Percentiles rank a stretch among this genome's conserved stretches.
Evolutionary conservation across 2,329 filamentous ascomycete species (phyloP).

Genomic region (Colletotrichum gloeosporioides): DNA sequence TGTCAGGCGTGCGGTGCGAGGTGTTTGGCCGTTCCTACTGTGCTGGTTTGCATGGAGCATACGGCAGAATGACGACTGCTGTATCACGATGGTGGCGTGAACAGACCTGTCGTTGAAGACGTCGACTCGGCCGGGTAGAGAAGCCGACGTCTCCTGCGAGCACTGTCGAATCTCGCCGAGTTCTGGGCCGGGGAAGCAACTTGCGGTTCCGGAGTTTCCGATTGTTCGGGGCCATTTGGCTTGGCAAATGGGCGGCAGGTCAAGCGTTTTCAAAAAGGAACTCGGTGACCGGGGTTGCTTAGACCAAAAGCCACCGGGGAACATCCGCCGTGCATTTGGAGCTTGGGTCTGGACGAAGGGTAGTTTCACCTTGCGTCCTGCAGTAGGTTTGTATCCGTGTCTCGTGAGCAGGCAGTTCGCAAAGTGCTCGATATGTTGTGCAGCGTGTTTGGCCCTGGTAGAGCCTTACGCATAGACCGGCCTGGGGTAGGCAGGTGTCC

Average conservation of each 20-base stretch:
- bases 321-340: conserved; percentile 4
- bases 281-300: conserved; percentile 8
- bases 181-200: conserved; percentile 15
- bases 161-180: conserved; percentile 6
- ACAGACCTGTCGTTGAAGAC: background rate
- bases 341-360: background rate
- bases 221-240: conserved; percentile 14
- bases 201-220: conserved; percentile 11
- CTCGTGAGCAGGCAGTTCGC: background rate
- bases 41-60: background rate
- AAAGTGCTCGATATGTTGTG: background rate
- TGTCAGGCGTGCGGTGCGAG: background rate
- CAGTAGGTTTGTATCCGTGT: background rate
- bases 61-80: background rate
- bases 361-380: background rate
- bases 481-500: background rate
- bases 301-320: conserved; percentile 9
- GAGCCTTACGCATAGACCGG: background rate
- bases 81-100: background rate
- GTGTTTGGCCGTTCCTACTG: background rate
- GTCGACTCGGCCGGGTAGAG: conserved; percentile 7
- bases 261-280: conserved; percentile 1
- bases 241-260: conserved; percentile 1
- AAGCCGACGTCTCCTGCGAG: conserved; percentile 1
- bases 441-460: background rate